These are phyloP conservation scores for Medicago truncatula DNA, from an alignment of 306 rosid genomes.

Conservation along the genomic window DNA sequence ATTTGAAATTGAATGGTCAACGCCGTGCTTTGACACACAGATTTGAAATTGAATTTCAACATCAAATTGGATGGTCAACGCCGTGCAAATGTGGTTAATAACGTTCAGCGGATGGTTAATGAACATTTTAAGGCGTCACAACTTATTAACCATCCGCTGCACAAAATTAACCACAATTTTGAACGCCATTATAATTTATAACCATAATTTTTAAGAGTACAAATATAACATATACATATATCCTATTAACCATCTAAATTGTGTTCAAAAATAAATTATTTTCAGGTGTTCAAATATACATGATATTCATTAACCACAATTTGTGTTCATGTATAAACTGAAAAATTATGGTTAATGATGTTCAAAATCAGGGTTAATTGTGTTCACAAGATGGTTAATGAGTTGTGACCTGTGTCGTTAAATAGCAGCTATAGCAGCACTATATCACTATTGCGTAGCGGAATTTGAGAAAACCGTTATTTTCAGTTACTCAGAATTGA, in stretches of 20 bases:
- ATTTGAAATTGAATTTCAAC: too few relatives aligned
- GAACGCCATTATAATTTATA: not conserved
- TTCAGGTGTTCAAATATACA: not conserved
- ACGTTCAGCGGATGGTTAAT: not conserved
- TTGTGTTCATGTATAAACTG: not conserved
- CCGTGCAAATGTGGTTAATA: not conserved
- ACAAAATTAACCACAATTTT: not conserved
- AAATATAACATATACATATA: not conserved
- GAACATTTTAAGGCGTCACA: not conserved
- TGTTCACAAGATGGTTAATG: not conserved
- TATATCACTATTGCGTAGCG: too few relatives aligned
- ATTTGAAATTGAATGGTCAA: not conserved
- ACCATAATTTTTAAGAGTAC: not conserved
- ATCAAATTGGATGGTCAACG: slow-evolving; percentile 9
- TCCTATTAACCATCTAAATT: not conserved
- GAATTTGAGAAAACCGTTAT: not conserved
- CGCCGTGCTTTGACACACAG: not conserved
- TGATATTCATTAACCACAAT: not conserved
- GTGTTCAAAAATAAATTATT: not conserved
- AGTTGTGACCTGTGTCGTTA: not conserved
- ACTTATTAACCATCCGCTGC: not conserved
- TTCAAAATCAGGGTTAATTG: not conserved
- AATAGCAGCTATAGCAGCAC: not conserved
- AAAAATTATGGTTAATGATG: not conserved
- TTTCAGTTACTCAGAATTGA: not conserved